Base-by-base conservation (phyloP, 495 filamentous ascomycete species). In the Lasiosphaeria hispida region DNA sequence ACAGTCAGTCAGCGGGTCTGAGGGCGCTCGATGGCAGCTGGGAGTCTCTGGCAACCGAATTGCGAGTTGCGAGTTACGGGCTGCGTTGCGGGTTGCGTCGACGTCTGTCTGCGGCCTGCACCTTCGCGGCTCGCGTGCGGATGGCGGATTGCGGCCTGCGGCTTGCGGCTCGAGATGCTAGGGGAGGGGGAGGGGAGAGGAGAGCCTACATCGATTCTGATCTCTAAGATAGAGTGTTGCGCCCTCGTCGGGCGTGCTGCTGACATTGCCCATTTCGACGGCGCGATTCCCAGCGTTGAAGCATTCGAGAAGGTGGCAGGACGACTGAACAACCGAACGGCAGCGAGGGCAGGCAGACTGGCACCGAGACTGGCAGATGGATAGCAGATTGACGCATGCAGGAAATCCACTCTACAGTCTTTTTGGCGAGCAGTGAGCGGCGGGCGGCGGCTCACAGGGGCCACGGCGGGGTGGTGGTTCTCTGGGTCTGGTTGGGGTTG, bases 221-320 rank as follows among this genome's bases (percentile, higher is more conserved):
- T 98, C 92, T 76, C 89, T 87, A 72, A 97, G 80, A 70, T 88
- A 92, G 72, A 97, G 74, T 65, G 82, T 79, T 61, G 86, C 82
- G 68, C 88, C 88, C 75, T 96, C 92, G 67, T 97, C 93, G 61
- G 87, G 85, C 73, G 85, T 87, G 79, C 92, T 97, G 73, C 83
- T 88, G 72, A 97, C 88, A 79, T 89, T 92, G 60, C 94, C 94
- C 94, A 98, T 98, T 62, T 66, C 73, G 75, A 66, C 63, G 61
- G 58, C 63, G 69, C 19, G 48, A 60, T 51, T 48, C 53, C 41
- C 60, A 49, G 45, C 8, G 54, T 48, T 52, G 51, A 44, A 52
- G 57, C 59, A 59, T 62, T 63, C 51, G 49, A 50, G 35, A 30
- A 40, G 19, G n/a, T 37, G 35, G 43, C 33, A 23, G 17, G 54